Evolutionary conservation across 805 yeast genomes (phyloP).

Genomic region (Sugiyamaella floridensis): DNA sequence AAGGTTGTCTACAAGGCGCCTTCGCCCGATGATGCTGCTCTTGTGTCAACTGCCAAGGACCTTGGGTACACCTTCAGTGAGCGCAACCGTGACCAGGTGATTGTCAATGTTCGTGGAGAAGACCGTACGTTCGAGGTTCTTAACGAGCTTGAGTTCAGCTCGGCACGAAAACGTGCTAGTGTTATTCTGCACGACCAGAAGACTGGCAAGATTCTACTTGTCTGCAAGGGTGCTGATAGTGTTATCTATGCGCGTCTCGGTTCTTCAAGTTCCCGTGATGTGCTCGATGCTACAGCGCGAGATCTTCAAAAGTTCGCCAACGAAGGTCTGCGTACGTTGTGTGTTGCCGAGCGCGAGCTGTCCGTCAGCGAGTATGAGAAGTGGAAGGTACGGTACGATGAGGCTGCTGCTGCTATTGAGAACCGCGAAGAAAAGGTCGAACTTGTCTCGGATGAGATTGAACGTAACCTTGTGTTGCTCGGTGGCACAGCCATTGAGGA

Average conservation of each 20-base stretch:
- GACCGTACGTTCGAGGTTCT: conserved; percentile 42
- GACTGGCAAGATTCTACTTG: conserved; percentile 37
- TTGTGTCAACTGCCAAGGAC: conserved; percentile 71
- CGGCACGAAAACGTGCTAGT: conserved; percentile 76
- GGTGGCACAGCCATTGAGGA: conserved; percentile 86
- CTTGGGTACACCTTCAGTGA: conserved; percentile 59
- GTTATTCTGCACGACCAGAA: conserved; percentile 47
- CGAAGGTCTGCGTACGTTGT: conserved; percentile 72
- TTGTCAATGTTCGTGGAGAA: conserved; percentile 41
- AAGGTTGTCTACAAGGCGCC: conserved; percentile 60
- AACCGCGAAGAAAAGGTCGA: conserved; percentile 55
- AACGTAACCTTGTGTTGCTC: conserved; percentile 46
- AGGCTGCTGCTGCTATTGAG: conserved; percentile 47
- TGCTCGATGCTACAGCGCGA: conserved; percentile 48
- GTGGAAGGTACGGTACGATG: conserved; percentile 47
- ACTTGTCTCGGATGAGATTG: conserved; percentile 51
- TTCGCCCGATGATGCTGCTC: conserved; percentile 78
- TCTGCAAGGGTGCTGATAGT: conserved; percentile 72
- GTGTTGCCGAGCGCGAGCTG: conserved; percentile 56
- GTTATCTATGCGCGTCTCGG: conserved; percentile 48
- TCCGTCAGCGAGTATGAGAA: conserved; percentile 35
- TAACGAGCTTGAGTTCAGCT: conserved; percentile 56
- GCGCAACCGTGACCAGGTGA: conserved; percentile 43
- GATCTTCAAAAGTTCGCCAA: conserved; percentile 64
- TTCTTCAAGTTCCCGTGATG: conserved; percentile 30